Evolutionary conservation across 768 basidiomycete species (phyloP).

Genomic region (Serendipita sp.): DNA sequence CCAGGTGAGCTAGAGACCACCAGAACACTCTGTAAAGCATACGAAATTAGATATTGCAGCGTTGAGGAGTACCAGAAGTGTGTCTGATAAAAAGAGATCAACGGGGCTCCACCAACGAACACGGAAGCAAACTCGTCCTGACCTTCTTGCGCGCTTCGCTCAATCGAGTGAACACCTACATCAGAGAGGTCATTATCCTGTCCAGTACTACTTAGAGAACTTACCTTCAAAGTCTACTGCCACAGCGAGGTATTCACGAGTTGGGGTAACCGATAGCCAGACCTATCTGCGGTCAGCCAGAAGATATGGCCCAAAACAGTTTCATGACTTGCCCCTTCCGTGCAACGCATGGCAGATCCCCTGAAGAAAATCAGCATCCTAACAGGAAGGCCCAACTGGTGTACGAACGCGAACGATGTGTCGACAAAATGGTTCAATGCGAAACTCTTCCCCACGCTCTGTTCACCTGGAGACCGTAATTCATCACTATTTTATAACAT

Average conservation of each 20-base stretch:
- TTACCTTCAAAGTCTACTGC: constrained; percentile 50
- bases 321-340: constrained; percentile 11
- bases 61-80: constrained; percentile 46
- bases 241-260: constrained; percentile 36
- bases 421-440: constrained; percentile 44
- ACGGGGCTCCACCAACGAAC: neutral
- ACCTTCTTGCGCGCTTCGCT: constrained; percentile 41
- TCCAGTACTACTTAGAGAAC: neutral
- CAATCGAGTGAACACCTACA: constrained; percentile 45
- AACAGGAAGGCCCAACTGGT: neutral
- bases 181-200: neutral
- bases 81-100: constrained; percentile 21
- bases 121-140: too few relatives aligned
- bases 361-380: constrained; percentile 14
- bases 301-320: neutral
- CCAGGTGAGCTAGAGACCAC: neutral
- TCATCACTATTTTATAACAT: neutral
- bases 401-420: constrained; percentile 37
- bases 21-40: constrained; percentile 9
- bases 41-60: constrained; percentile 51
- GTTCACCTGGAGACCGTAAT: constrained; percentile 29
- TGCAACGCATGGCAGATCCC: constrained; percentile 21
- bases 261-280: constrained; percentile 54
- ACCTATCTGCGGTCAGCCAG: constrained; percentile 30
- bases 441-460: constrained; percentile 49